Base-by-base conservation (phyloP, 805 yeast species). In the Lipomyces kockii region DNA sequence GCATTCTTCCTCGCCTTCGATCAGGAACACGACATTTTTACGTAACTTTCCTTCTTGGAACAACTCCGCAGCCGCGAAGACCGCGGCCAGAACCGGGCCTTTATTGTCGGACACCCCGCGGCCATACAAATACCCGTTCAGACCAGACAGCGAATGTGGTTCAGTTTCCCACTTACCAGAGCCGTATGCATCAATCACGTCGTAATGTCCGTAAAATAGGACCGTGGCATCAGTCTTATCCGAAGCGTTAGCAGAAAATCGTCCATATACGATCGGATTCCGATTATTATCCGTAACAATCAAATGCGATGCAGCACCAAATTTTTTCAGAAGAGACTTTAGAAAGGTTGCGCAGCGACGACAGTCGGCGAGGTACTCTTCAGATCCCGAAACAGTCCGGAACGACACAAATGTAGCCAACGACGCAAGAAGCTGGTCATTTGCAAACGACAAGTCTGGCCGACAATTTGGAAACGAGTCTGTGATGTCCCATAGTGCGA, bases 1-100 rank as follows among this genome's bases (percentile, higher is more conserved):
- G 65, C 91, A 85, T 77, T 94, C 99, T 78, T 95, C 99, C 77
- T 92, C 97, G 57, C 99, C 99, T 78, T 94, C 99, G 60, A 94
- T 83, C 17, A 94, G 75, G 73, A 95, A 93, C 0, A 90, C 87
- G 2, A 94, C 88, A 76, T 94, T 97, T 58, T 88, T 83, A 6
- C 82, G 80, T 25, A 95, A 82, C 57, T 84, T 78, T 0, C 82
- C 79, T 11, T 80, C 78, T 35, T 84, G 84, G 63, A 80, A 80
- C 14, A 92, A 78, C 62, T 90, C 91, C 0, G 95, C 93, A 22
- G 90, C 97, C 0, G 97, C 91, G 78, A 87, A 92, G 2, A 94
- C 83, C 0, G 97, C 89, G 1, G 97, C 97, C 12, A 92, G 79
- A 8, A 90, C 80, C 0, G 99, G 99, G 0, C 99, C 99, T 77